A percentile compares a stretch with the other conserved stretches of the same genome.
Conservation (phyloP, 2,329 filamentous ascomycete genomes). For the Xylaria sp. region DNA sequence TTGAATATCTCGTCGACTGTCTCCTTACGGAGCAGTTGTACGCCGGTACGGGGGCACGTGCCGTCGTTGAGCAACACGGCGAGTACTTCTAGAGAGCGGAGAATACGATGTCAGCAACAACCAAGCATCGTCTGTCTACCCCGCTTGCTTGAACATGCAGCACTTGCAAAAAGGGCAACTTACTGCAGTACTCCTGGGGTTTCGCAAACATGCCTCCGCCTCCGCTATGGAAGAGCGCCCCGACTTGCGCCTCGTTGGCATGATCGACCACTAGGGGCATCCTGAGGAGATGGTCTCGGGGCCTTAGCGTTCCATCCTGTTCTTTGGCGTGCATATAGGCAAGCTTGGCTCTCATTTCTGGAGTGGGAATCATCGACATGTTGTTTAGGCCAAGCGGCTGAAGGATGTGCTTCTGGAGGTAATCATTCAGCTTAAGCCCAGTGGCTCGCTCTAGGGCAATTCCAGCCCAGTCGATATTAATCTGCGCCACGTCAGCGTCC, state of each 20-base stretch:
- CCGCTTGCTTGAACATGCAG: not conserved
- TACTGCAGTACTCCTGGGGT: conserved; percentile 70
- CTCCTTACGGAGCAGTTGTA: conserved; percentile 63
- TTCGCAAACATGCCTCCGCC: conserved; percentile 71
- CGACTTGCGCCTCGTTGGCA: conserved; percentile 56
- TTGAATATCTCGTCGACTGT: conserved; percentile 73
- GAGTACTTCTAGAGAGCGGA: conserved; percentile 61
- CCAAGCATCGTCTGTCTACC: not conserved
- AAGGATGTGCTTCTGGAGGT: conserved; percentile 61
- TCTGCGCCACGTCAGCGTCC: conserved; percentile 50
- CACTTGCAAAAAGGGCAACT: conserved; percentile 40
- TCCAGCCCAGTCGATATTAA: conserved; percentile 65
- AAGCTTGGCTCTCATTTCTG: conserved; percentile 64
- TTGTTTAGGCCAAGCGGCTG: conserved; percentile 60
- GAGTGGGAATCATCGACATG: conserved; percentile 67
- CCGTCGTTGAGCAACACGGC: conserved; percentile 73
- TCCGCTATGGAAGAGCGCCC: conserved; percentile 65
- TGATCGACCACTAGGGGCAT: conserved; percentile 54
- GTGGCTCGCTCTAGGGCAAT: conserved; percentile 59
- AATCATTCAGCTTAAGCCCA: conserved; percentile 58
- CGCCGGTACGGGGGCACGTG: conserved; percentile 65
- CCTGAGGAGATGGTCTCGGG: conserved; percentile 63
- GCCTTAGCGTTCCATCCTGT: conserved; percentile 54
- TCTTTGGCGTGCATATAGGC: conserved; percentile 67
- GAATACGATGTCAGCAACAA: not conserved